Conservation (phyloP, 2,329 filamentous ascomycete genomes). For the Bipolaris bicolor region DNA sequence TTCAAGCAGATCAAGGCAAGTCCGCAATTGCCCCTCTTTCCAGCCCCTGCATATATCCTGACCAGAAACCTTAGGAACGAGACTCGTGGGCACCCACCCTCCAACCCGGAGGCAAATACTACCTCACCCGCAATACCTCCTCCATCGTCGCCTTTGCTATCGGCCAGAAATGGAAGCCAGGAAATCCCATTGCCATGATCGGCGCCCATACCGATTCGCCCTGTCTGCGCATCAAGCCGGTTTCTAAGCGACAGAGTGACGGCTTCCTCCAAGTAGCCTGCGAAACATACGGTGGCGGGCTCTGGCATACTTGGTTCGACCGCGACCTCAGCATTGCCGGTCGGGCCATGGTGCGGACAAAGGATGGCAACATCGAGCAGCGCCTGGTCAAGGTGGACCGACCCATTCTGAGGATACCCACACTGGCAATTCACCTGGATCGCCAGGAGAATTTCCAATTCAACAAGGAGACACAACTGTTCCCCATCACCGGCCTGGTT, state of each 20-base stretch:
- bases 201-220: constrained; percentile 97
- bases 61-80: constrained; percentile 65
- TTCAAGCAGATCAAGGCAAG: constrained; percentile 76
- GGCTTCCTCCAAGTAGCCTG: constrained; percentile 95
- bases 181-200: constrained; percentile 89
- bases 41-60: not conserved
- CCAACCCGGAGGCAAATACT: constrained; percentile 91
- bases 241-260: constrained; percentile 84
- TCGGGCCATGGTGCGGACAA: constrained; percentile 78
- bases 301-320: constrained; percentile 99
- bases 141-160: constrained; percentile 93
- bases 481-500: constrained; percentile 88
- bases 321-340: constrained; percentile 91
- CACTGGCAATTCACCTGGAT: constrained; percentile 91
- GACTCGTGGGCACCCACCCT: constrained; percentile 84
- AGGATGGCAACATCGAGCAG: constrained; percentile 75
- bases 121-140: constrained; percentile 89
- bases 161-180: constrained; percentile 87
- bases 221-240: constrained; percentile 88
- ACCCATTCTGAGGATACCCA: constrained; percentile 90
- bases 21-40: not conserved
- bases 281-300: constrained; percentile 93
- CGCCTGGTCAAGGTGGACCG: constrained; percentile 89
- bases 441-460: constrained; percentile 85
- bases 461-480: constrained; percentile 96